phyloP scores from a whole-genome alignment of 2,329 filamentous ascomycete species.

The Fusarium sterilihyphosum region DNA sequence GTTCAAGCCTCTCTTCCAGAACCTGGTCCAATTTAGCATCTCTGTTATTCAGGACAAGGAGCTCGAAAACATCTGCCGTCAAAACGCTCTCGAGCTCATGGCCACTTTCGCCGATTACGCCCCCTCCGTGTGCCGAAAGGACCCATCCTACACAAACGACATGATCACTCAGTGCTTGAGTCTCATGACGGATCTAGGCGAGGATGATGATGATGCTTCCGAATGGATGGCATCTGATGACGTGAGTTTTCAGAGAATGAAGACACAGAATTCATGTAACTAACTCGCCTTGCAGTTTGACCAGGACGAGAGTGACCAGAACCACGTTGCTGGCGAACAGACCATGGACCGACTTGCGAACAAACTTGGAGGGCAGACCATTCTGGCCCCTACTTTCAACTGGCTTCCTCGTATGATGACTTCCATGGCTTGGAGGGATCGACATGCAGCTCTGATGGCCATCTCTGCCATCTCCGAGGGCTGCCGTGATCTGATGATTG shows the following conservation, averaged over 20 bases:
- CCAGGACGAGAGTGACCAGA: constrained; percentile 93
- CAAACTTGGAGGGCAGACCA: constrained; percentile 93
- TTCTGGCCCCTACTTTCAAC: constrained; percentile 91
- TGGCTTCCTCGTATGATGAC: constrained; percentile 99
- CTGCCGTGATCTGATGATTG: constrained; percentile 94
- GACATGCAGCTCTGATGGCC: constrained; percentile 97
- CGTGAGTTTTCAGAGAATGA: constrained; percentile 59
- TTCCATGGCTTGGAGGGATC: constrained; percentile 92
- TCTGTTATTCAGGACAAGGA: constrained; percentile 97
- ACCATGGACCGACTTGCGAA: constrained; percentile 98
- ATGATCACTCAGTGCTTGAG: constrained; percentile 99
- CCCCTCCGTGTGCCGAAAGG: constrained; percentile 93
- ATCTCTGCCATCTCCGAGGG: constrained; percentile 99
- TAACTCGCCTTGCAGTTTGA: constrained; percentile 70
- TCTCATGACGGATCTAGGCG: constrained; percentile 95
- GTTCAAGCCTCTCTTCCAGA: constrained; percentile 95
- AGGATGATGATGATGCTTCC: constrained; percentile 91
- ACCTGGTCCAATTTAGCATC: constrained; percentile 90
- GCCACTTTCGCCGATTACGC: constrained; percentile 97
- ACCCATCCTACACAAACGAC: constrained; percentile 87
- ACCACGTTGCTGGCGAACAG: constrained; percentile 97
- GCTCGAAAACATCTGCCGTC: constrained; percentile 85
- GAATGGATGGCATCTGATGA: constrained; percentile 96
- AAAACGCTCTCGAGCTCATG: constrained; percentile 97
- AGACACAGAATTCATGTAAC: not conserved